Percentiles rank a stretch among this genome's conserved stretches.
Evolutionary conservation across 176 grass and related monocot genomes (phyloP).

Genomic region (Triticum urartu): DNA sequence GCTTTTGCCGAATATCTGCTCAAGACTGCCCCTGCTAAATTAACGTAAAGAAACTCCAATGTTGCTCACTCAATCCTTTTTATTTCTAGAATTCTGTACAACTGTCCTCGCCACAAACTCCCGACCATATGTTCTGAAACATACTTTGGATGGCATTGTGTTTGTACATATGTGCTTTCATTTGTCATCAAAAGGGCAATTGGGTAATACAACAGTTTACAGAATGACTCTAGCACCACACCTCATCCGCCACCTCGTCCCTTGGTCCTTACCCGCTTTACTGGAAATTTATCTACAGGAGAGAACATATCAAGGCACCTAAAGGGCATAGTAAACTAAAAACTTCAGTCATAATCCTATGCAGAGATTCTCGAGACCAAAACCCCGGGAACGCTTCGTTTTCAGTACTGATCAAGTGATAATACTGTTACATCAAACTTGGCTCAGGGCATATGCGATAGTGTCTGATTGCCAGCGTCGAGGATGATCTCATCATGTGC

Average conservation of each 20-base stretch:
- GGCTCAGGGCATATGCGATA: conserved; percentile 47
- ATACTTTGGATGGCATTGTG: neutral
- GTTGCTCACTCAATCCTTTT: neutral
- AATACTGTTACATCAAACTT: conserved; percentile 6
- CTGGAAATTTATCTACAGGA: conserved; percentile 45
- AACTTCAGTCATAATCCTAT: conserved; percentile 33
- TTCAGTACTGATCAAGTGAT: conserved; percentile 23
- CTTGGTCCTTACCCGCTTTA: neutral
- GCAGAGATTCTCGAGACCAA: conserved; percentile 29
- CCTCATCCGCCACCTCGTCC: neutral
- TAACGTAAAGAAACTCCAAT: neutral
- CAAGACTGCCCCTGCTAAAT: neutral
- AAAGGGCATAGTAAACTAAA: conserved; percentile 25
- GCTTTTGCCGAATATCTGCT: neutral
- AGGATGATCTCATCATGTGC: conserved; percentile 66
- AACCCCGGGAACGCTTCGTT: neutral
- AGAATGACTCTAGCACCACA: neutral
- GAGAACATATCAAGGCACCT: conserved; percentile 26
- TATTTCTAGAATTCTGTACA: neutral
- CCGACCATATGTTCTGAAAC: neutral
- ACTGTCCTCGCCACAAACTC: neutral
- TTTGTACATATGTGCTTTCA: conserved; percentile 26
- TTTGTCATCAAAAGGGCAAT: conserved; percentile 37
- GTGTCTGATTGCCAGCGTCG: conserved; percentile 77
- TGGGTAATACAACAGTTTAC: conserved; percentile 35